A percentile compares a stretch with the other conserved stretches of the same genome.
Evolutionary conservation across 805 yeast genomes (phyloP).

Genomic region (Candida maltosa): DNA sequence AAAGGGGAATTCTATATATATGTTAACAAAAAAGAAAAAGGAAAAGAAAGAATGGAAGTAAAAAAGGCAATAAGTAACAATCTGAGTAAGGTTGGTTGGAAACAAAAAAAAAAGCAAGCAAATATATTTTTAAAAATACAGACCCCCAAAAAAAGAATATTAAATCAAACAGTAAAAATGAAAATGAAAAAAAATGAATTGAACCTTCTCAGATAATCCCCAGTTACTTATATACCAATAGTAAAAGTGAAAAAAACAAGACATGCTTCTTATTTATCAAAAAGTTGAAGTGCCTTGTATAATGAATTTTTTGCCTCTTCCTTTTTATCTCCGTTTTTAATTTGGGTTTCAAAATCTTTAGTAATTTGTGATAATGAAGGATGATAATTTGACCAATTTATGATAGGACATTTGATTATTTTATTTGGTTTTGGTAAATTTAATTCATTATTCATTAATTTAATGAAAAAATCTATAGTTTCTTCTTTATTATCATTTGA

Average conservation of each 20-base stretch:
- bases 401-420: slow-evolving; percentile 29
- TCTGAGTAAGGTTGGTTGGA: too few species aligned
- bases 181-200: neutral
- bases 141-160: neutral
- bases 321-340: slow-evolving; percentile 6
- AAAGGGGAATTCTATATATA: slow-evolving; percentile 1
- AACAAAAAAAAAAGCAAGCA: neutral
- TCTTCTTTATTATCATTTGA: slow-evolving; percentile 17
- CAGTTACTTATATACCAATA: too few species aligned
- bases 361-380: slow-evolving; percentile 22
- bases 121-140: neutral
- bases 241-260: neutral
- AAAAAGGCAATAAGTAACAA: neutral
- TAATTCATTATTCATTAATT: slow-evolving; percentile 29
- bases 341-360: slow-evolving; percentile 11
- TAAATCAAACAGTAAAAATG: neutral
- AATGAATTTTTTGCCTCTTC: slow-evolving; percentile 13
- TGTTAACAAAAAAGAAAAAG: slow-evolving; percentile 1
- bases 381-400: slow-evolving; percentile 39
- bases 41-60: slow-evolving; percentile 1
- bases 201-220: too few species aligned
- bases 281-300: slow-evolving; percentile 23
- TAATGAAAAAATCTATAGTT: slow-evolving; percentile 29
- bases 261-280: slow-evolving; percentile 11
- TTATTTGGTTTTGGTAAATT: slow-evolving; percentile 32